Conservation (phyloP, 2,329 filamentous ascomycete species). For the Exophiala lecanii-corni region DNA sequence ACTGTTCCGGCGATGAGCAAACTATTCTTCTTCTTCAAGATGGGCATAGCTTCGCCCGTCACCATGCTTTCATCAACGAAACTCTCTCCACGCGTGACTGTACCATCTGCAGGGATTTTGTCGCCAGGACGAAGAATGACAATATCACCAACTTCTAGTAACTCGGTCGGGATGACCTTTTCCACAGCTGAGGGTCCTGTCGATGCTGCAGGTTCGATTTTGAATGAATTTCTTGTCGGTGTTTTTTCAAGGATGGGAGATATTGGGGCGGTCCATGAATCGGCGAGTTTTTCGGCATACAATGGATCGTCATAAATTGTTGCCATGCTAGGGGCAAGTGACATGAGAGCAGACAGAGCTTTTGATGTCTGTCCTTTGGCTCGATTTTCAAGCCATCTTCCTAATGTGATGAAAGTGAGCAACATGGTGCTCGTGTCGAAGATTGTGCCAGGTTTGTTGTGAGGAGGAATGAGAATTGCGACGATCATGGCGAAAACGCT, state of each 20-base stretch:
- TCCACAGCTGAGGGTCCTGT: slow-evolving; percentile 59
- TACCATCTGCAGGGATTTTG: slow-evolving; percentile 91
- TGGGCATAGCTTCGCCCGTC: slow-evolving; percentile 92
- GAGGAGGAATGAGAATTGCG: slow-evolving; percentile 68
- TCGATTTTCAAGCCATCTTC: slow-evolving; percentile 85
- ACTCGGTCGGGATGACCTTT: slow-evolving; percentile 82
- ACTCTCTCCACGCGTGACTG: slow-evolving; percentile 80
- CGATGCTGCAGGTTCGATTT: slow-evolving; percentile 5
- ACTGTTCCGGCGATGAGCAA: slow-evolving; percentile 88
- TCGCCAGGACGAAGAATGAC: slow-evolving; percentile 91
- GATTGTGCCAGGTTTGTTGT: slow-evolving; percentile 77
- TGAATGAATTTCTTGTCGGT: slow-evolving; percentile 34
- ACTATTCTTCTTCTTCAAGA: slow-evolving; percentile 78
- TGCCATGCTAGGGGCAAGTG: slow-evolving; percentile 89
- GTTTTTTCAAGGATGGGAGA: slow-evolving; percentile 39
- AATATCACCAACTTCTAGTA: slow-evolving; percentile 89
- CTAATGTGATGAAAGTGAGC: slow-evolving; percentile 89
- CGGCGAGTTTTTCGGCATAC: slow-evolving; percentile 83
- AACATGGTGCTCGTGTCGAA: slow-evolving; percentile 99
- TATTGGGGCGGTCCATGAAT: slow-evolving; percentile 60
- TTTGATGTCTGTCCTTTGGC: slow-evolving; percentile 96
- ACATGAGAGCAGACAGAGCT: slow-evolving; percentile 91
- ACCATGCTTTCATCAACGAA: slow-evolving; percentile 98
- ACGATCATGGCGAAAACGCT: slow-evolving; percentile 83
- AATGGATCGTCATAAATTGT: slow-evolving; percentile 95